Base-by-base conservation (phyloP, 129 eudicot genomes). In the Flaveria ramosissima region DNA sequence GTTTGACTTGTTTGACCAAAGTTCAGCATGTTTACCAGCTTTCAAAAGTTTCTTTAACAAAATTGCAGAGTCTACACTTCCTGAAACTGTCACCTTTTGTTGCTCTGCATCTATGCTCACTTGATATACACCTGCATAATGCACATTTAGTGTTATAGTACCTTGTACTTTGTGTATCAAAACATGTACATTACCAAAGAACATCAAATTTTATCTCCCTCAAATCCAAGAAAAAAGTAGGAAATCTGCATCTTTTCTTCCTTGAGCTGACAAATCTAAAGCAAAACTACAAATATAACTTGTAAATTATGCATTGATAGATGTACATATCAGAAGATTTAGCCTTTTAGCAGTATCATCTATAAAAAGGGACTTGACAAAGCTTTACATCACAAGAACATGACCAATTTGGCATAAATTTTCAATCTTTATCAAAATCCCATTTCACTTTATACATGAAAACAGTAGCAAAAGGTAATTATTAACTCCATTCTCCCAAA, bases 11-110 rank as follows among this genome's bases (percentile, higher is more conserved):
- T 68, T 89, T 64, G 92, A 86, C 97, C 95, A 91, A 30, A 86
- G 68, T 84, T 91, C 97, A 42, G 95, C 90, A 75, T 86, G 92
- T 60, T 91, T 91, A 6, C 97, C 94, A 39, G 92, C 92, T 71
- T 77, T 86, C 17, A 82, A 63, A 71, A 91, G 77, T 45, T 87
- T 91, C 84, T 91, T 88, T 55, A 91, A 83, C 78, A 91, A 77
- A 41, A 80, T 85, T 71, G 78, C 82, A 46, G 90, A 72, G 71
- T 85, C 94, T 16, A 91, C 85, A 77, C 84, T 89, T 52, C 97
- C 97, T 60, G 89, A 88, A 77, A 91, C 85, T 14, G 90, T 85
- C 8, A 91, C 97, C 80, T 87, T 91, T 80, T 91, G 95, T 32
- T 86, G 89, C 62, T 91, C 95, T 56, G 85, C 84, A 69, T 91